These are phyloP conservation scores for Lipomyces lipofer DNA, from an alignment of 805 yeast genomes.

Conservation along the genomic window DNA sequence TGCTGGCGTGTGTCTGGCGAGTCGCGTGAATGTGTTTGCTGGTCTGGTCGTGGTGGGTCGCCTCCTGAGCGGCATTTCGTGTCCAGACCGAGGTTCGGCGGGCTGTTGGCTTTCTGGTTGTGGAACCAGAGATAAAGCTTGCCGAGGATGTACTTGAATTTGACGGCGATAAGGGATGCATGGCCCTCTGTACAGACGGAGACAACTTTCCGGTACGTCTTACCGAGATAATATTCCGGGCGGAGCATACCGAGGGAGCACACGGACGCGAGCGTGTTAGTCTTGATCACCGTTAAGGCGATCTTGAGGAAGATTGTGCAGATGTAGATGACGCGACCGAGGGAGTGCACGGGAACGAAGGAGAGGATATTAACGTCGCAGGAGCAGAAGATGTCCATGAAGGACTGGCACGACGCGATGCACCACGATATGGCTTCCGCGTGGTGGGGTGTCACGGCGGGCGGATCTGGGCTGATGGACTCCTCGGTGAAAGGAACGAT, in stretches of 20 bases:
- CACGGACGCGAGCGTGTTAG: slow-evolving; percentile 5
- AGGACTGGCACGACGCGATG: slow-evolving; percentile 16
- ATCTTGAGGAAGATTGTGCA: slow-evolving; percentile 22
- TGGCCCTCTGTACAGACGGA: slow-evolving; percentile 8
- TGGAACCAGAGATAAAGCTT: slow-evolving; percentile 20
- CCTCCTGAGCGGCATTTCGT: not conserved
- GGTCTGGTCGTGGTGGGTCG: not conserved
- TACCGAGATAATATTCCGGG: slow-evolving; percentile 24
- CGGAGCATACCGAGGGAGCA: slow-evolving; percentile 15
- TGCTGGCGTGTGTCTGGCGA: not conserved
- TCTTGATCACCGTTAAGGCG: slow-evolving; percentile 8
- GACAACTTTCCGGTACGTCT: slow-evolving; percentile 9
- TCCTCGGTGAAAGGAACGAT: slow-evolving; percentile 14
- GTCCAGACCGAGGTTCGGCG: not conserved
- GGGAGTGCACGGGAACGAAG: slow-evolving; percentile 7
- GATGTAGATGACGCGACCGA: slow-evolving; percentile 21
- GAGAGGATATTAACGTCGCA: slow-evolving; percentile 1
- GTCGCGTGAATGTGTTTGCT: not conserved
- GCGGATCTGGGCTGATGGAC: slow-evolving; percentile 2
- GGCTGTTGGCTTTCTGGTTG: not conserved
- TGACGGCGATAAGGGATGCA: slow-evolving; percentile 2
- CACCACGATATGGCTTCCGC: slow-evolving; percentile 25
- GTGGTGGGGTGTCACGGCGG: slow-evolving; percentile 9
- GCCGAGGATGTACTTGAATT: slow-evolving; percentile 19
- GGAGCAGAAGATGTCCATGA: slow-evolving; percentile 18